Base-by-base conservation (phyloP, 2,329 filamentous ascomycete species). In the Dothistroma pini region DNA sequence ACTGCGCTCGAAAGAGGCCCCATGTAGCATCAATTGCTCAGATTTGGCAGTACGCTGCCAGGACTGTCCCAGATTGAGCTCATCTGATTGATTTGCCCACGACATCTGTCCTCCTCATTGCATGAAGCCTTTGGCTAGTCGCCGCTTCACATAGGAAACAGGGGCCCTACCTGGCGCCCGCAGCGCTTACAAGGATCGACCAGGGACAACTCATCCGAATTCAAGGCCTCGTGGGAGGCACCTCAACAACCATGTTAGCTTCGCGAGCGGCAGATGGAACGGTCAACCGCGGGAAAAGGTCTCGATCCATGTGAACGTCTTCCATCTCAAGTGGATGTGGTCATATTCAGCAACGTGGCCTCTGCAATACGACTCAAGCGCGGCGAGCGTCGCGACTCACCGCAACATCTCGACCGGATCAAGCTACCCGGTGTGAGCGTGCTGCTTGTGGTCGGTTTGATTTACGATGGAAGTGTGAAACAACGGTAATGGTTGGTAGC, bases 401-500 rank as follows among this genome's bases (percentile, higher is more conserved):
- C 48, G 48, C 48, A 29, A 51, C 10, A 9, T n/a, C 12, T 49
- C n/a, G 12, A 31, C 19, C 14, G 48, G 21, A 5, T 51, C 21
- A 29, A 47, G 35, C 35, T 47, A 19, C 16, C 19, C 12, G 41
- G 11, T 57, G 11, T 57, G 35, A 51, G 25, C 14, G n/a, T 19
- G n/a, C n/a, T 38, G 25, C 55, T 16, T 38, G 14, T 32, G 21
- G 19, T 16, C 41, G 44, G 41, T 35, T 16, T 22, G 31, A 34
- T 48, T 19, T 48, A 41, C 38, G 54, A 12, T 14, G 47, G 35
- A 59, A 22, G 44, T 34, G 32, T 52, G 35, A 35, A 47, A 31
- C 47, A 47, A 48, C 57, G 58, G 58, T 52, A 56, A 12, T 29
- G 48, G 53, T 12, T 38, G 58, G 58, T 52, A 21, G 16, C 48